Evolutionary conservation across 2,329 filamentous ascomycete species (phyloP).

Genomic region (Fusarium cyanostomum): DNA sequence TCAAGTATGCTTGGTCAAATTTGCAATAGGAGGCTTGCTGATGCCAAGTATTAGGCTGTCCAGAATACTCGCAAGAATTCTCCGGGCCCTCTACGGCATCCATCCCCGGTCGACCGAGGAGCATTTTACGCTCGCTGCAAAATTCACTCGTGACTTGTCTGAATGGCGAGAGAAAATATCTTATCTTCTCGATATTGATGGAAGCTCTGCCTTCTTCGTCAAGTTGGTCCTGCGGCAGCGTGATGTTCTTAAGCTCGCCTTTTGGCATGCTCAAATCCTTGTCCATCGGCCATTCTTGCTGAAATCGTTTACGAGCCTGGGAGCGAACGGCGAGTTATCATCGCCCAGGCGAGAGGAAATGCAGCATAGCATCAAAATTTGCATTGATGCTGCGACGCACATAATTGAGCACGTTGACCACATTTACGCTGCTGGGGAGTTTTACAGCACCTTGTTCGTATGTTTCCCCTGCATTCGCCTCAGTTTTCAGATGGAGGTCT

Average conservation of each 20-base stretch:
- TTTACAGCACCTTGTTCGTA: constrained; percentile 29
- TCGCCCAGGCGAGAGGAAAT: not conserved
- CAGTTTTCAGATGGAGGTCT: too few species aligned
- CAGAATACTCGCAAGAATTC: constrained; percentile 46
- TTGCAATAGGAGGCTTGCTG: not conserved
- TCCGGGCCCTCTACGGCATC: constrained; percentile 49
- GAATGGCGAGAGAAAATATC: constrained; percentile 48
- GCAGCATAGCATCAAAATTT: constrained; percentile 36
- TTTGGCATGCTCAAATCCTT: constrained; percentile 55
- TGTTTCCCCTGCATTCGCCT: not conserved
- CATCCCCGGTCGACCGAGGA: constrained; percentile 38
- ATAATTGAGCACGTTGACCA: constrained; percentile 52
- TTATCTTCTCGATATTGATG: constrained; percentile 52
- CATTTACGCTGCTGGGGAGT: constrained; percentile 5
- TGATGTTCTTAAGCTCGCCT: constrained; percentile 53
- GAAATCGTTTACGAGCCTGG: constrained; percentile 45
- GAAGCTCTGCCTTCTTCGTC: constrained; percentile 45
- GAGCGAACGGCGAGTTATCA: not conserved
- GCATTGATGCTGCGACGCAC: constrained; percentile 53
- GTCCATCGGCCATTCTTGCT: constrained; percentile 51
- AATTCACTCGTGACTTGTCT: constrained; percentile 44
- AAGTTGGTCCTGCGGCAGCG: constrained; percentile 51
- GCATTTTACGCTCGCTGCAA: constrained; percentile 41
- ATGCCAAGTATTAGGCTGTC: constrained; percentile 36
- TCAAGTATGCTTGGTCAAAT: constrained; percentile 37